Base-by-base conservation (phyloP, 106 monocot genomes). In the Dioscorea alata region DNA sequence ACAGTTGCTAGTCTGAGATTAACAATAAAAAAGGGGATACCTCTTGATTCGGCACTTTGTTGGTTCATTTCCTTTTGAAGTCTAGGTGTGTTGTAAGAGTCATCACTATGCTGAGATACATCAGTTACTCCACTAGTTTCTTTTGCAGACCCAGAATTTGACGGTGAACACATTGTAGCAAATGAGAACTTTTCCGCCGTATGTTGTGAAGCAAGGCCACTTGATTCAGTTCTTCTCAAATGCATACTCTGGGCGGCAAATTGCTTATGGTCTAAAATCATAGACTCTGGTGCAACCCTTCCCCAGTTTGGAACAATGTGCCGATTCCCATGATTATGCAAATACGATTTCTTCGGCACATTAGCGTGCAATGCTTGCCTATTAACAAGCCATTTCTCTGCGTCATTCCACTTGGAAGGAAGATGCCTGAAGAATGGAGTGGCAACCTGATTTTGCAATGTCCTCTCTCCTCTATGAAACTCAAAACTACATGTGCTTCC, bases 401-500 rank as follows among this genome's bases (percentile, higher is more conserved):
- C 97, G 74, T 92, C 97, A 64, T 92, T 92, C 97, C 97, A 97
- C 68, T 97, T 97, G 0, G 97, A 97, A 17, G 92, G 92, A 35
- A 92, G 20, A 21, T 85, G 82, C 71, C 87, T 80, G 4, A 56
- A 73, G 61, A 95, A 86, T 17, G 75, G 72, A 16, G 75, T 76
- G 34, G 31, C 42, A 13, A 21, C 50, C 21, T 70, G 68, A n/a
- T 69, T 59, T 48, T 70, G 70, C 6, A 50, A 16, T 13, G 63
- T 16, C 32, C 77, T 79, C 34, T 86, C 88, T 28, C 76, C 92
- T 52, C 57, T 65, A 19, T 78, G 78, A 53, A 96, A 96, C 82
- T 96, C 96, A 53, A 96, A 96, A 57, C 69, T 83, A 63, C 67
- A 68, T 13, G 66, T 61, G 69, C 69, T 80, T 8, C 48, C 84